Evolutionary conservation across 352 stramenopile genomes (phyloP), one percentile per base, ranked within the genome.

Genomic region (Phytophthora capsici): DNA sequence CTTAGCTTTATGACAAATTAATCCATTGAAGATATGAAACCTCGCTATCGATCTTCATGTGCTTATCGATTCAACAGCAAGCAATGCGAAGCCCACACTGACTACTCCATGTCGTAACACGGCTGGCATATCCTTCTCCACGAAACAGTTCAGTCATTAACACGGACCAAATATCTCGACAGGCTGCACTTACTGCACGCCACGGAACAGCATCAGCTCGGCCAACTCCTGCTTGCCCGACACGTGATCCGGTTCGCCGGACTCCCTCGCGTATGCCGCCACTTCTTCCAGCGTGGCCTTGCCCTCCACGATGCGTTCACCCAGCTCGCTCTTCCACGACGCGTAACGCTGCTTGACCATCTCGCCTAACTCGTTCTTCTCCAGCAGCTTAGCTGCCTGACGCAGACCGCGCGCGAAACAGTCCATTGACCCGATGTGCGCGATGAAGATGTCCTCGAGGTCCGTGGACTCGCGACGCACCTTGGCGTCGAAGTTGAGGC

Each of bases 361-460:
- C 23, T 65, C 55, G 28, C 56, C 32, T 6, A 94, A 53, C 40
- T 78, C 65, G 43, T 80, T 80, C 16, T 91, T 80, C 19, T 83
- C 56, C 20, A 89, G 51, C 43, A 96, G 75, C 54, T 84, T 81
- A 43, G 81, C 88, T 10, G 84, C 84, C 25, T 86, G 87, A 12
- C 84, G 80, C 40, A 96, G 63, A 4, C 86, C 89, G 14, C 75
- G 65, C n/a, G 89, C 88, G 50, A 93, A 93, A 28, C 81, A 88
- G 64, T 96, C 89, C 81, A 97, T 97, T 13, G 82, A 86, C 25
- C 80, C 83, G 64, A 96, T 80, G 68, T 96, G 89, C 16, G 83
- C 34, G 34, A 41, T 41, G 34, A 41, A 41, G 34, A 41, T 16
- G 34, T 41, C 16, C 34, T 19, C 34, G 34, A 41, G 34, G 16